Evolutionary conservation across 495 filamentous ascomycete genomes (phyloP).

Genomic region (Acidiella bohemica): DNA sequence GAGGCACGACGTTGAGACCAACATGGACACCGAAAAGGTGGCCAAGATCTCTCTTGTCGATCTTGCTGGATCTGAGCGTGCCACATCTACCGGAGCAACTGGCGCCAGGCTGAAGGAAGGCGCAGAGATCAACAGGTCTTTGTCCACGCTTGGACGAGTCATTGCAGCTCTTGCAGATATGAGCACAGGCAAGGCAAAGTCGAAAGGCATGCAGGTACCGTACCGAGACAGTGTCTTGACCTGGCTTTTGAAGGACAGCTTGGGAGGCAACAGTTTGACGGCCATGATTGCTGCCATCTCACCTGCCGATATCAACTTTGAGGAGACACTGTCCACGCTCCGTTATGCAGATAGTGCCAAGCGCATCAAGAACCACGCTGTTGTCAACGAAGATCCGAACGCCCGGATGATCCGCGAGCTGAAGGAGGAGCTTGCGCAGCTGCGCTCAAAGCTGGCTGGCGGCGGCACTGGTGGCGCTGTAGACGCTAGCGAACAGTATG

Average conservation of each 20-base stretch:
- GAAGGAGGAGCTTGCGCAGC: slow-evolving; percentile 81
- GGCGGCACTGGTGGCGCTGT: slow-evolving; percentile 30
- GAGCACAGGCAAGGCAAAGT: slow-evolving; percentile 58
- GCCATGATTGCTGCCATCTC: slow-evolving; percentile 99
- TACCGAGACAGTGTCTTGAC: slow-evolving; percentile 96
- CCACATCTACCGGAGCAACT: slow-evolving; percentile 87
- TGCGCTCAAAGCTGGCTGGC: slow-evolving; percentile 66
- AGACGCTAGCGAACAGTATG: slow-evolving; percentile 64
- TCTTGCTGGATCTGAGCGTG: slow-evolving; percentile 93
- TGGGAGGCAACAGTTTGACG: slow-evolving; percentile 98
- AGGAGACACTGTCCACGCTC: slow-evolving; percentile 89
- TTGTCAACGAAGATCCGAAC: slow-evolving; percentile 98
- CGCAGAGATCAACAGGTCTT: slow-evolving; percentile 93
- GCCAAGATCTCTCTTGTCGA: slow-evolving; percentile 97
- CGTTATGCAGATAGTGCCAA: slow-evolving; percentile 97
- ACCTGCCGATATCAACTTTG: slow-evolving; percentile 97
- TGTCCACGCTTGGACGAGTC: slow-evolving; percentile 94
- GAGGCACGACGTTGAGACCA: slow-evolving; percentile 80
- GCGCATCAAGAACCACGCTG: slow-evolving; percentile 98
- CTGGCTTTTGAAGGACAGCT: slow-evolving; percentile 92
- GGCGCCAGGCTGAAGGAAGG: slow-evolving; percentile 95
- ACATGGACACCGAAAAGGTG: slow-evolving; percentile 93
- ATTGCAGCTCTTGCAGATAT: slow-evolving; percentile 92
- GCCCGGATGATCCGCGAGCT: slow-evolving; percentile 96
- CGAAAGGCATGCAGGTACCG: slow-evolving; percentile 65